Conservation (phyloP, 2,329 filamentous ascomycete species). For the Colletotrichum lupini region DNA sequence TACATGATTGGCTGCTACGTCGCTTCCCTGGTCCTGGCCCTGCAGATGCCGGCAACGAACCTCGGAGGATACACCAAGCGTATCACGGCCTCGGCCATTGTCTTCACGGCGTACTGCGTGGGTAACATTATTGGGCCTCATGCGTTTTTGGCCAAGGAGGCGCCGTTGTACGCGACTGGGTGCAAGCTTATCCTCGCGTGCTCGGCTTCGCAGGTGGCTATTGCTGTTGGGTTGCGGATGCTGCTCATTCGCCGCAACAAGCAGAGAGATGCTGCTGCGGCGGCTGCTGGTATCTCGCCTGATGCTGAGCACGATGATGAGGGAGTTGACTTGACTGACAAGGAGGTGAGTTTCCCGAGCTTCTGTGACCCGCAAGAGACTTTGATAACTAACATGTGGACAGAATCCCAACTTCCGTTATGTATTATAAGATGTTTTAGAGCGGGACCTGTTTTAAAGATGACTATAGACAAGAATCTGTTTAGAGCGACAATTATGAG, state of each 20-base stretch:
- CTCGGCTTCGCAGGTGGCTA: constrained; percentile 51
- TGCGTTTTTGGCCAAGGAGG: constrained; percentile 56
- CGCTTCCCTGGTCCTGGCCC: constrained; percentile 61
- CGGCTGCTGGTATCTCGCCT: constrained; percentile 16
- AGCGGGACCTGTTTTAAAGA: background rate
- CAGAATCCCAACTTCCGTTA: constrained; percentile 45
- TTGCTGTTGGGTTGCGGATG: constrained; percentile 48
- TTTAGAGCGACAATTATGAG: background rate
- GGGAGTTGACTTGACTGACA: constrained; percentile 50
- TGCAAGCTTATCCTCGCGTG: constrained; percentile 62
- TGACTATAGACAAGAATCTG: background rate
- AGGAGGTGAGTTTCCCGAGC: constrained; percentile 43
- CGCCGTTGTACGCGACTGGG: constrained; percentile 61
- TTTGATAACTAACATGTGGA: background rate
- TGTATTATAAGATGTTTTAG: constrained; percentile 35
- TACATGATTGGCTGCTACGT: constrained; percentile 63
- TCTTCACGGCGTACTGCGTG: constrained; percentile 56
- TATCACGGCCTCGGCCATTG: constrained; percentile 56
- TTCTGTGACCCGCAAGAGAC: background rate
- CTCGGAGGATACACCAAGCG: constrained; percentile 60
- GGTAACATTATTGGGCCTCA: constrained; percentile 61
- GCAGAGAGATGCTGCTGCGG: constrained; percentile 47
- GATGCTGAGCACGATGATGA: constrained; percentile 40
- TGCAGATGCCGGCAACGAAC: constrained; percentile 63
- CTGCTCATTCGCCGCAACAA: constrained; percentile 51